Evolutionary conservation across 768 basidiomycete genomes (phyloP).

Genomic region (Inosperma sp.): DNA sequence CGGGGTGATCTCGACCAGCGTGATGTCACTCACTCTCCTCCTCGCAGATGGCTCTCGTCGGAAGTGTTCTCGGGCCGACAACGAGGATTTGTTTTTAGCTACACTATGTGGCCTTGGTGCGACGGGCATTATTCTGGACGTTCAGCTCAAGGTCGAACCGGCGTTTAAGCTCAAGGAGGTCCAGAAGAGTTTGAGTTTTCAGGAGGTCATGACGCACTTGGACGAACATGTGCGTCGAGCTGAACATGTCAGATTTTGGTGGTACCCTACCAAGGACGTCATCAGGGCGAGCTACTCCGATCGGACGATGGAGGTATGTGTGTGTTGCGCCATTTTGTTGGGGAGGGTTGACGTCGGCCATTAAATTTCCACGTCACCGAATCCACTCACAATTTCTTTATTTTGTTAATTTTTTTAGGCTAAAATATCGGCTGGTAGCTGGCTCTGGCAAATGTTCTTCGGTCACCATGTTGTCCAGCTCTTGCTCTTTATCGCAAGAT

Average conservation of each 20-base stretch:
- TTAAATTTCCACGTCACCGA: too few relatives aligned
- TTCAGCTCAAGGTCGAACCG: constrained; percentile 74
- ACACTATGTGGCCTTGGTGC: constrained; percentile 87
- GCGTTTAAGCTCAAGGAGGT: constrained; percentile 78
- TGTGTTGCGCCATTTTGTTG: constrained; percentile 10
- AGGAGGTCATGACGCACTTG: constrained; percentile 53
- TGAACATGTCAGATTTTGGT: constrained; percentile 92
- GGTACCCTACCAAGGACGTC: constrained; percentile 78
- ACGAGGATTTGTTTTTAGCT: constrained; percentile 78
- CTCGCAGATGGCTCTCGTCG: constrained; percentile 71
- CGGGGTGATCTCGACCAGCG: constrained; percentile 78
- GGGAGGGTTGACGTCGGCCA: too few relatives aligned
- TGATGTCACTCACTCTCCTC: constrained; percentile 69
- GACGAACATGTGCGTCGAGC: constrained; percentile 55
- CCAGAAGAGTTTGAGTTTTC: constrained; percentile 58
- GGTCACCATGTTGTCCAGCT: constrained; percentile 82
- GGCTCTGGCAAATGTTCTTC: constrained; percentile 68
- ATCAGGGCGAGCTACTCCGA: constrained; percentile 71
- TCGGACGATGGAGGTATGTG: constrained; percentile 68
- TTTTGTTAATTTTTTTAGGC: not conserved
- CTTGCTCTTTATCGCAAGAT: constrained; percentile 73
- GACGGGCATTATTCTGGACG: constrained; percentile 80
- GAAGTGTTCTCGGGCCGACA: constrained; percentile 57
- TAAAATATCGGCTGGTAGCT: constrained; percentile 32
- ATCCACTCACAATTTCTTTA: too few relatives aligned